These are phyloP conservation scores for Syzygium malaccense DNA, from an alignment of 441 rosid species.

Conservation along the genomic window DNA sequence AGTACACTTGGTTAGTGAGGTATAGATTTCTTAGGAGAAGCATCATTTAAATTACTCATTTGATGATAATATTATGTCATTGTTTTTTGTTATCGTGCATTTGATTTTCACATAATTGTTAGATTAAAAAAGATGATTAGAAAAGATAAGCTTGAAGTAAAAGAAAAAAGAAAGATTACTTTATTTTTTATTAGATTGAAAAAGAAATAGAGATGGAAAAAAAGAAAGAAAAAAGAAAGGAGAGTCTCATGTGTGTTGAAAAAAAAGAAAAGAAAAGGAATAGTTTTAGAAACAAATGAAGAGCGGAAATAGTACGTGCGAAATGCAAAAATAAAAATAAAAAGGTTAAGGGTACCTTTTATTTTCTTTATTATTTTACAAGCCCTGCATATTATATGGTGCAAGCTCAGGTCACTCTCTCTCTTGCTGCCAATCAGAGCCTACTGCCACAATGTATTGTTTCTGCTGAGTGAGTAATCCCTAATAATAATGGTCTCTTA, in stretches of 20 bases:
- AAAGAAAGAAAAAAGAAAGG: background rate
- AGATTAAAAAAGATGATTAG: background rate
- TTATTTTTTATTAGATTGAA: background rate
- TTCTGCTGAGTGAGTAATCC: background rate
- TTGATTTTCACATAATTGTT: background rate
- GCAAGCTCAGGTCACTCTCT: background rate
- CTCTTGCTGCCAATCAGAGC: no score
- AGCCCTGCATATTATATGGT: no score
- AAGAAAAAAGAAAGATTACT: no score
- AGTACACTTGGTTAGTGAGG: background rate
- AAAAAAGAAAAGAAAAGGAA: no score
- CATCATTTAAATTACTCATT: background rate
- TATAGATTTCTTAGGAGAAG: background rate
- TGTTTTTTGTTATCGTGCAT: background rate
- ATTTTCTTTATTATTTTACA: no score
- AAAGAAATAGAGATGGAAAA: background rate
- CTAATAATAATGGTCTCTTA: no score
- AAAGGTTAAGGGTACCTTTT: no score
- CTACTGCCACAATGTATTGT: background rate
- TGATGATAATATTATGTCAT: background rate
- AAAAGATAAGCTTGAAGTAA: background rate
- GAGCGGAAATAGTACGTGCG: no score
- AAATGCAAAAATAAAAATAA: no score
- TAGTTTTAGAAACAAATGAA: no score
- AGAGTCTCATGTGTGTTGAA: no score